These are phyloP conservation scores for Heracleum sosnowskyi DNA, from an alignment of 129 eudicot genomes.

Conservation along the genomic window DNA sequence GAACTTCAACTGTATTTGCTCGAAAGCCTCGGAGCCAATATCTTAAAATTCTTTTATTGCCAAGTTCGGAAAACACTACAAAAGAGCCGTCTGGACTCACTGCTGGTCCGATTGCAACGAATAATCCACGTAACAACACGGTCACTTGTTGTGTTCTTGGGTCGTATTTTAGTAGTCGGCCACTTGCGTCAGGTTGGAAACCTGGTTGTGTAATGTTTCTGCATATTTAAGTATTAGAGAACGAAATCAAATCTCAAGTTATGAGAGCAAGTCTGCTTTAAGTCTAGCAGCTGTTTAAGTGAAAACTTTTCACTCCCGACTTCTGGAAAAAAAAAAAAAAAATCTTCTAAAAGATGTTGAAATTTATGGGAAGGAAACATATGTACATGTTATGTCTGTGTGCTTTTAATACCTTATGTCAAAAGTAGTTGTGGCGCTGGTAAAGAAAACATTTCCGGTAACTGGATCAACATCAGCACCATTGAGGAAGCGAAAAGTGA, in stretches of 20 bases:
- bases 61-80: conserved; percentile 19
- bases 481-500: conserved; percentile 13
- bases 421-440: conserved; percentile 3
- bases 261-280: neutral
- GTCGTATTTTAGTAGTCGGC: conserved; percentile 24
- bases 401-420: conserved; percentile 13
- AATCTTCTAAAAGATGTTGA: too few species aligned
- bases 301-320: neutral
- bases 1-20: conserved; percentile 13
- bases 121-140: conserved; percentile 18
- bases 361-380: too few species aligned
- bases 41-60: conserved; percentile 13
- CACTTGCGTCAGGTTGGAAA: conserved; percentile 6
- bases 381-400: neutral
- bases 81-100: conserved; percentile 21
- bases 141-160: conserved; percentile 16
- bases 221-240: neutral
- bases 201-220: conserved; percentile 5
- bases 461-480: conserved; percentile 17
- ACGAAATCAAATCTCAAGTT: too few species aligned
- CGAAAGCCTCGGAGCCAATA: conserved; percentile 25
- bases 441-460: conserved; percentile 7
- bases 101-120: conserved; percentile 19
- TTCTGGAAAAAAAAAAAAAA: too few species aligned
- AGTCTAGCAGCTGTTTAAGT: neutral